Evolutionary conservation across 805 yeast species (phyloP), one percentile per base, ranked within the genome.

Genomic region (Kodamaea sagamina): DNA sequence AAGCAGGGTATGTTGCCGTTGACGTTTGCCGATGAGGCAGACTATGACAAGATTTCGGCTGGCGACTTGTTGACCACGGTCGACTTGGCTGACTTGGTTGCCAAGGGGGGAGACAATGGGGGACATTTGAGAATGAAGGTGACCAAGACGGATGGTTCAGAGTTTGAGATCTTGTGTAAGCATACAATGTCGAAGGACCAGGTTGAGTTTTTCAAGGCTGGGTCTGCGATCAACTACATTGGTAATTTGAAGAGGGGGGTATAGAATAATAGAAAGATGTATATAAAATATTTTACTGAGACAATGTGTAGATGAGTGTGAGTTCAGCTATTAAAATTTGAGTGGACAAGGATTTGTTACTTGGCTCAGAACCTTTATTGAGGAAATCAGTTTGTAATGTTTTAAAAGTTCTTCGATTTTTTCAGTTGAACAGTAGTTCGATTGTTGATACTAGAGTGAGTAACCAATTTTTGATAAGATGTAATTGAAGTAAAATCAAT

Each of bases 181-280:
- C 99, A 93, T 68, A 92, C 98, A 38, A 90, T 93, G 98, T 89
- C 97, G 15, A 81, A 80, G 63, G 99, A 93, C 67, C 99, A 93
- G 74, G 75, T 93, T 42, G 95, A 86, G 51, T 93, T 92, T 71
- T 93, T 93, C 81, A 89, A 83, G 65, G 97, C 97, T 28, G 99
- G 99, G 42, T 86, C 96, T 43, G 99, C 99, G 24, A 89, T 93
- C 61, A 93, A 93, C 68, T 81, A 80, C 68, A 93, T 93, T 61
- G 92, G 95, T 53, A 75, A 79, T 54, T 64, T 69, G 62, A 62
- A 53, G 54, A 55, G 53, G n/a, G n/a, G n/a, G 41, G 21, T 7
- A 24, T 19, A 17, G 22, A 36, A 9, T 21, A 34, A 24, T 50
- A 10, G 26, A 7, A 24, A 24, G 10, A 7, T 24, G 26, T 24